Percentiles rank a stretch among this genome's conserved stretches.
Conservation (phyloP, 345 rosid species). For the Punica granatum region DNA sequence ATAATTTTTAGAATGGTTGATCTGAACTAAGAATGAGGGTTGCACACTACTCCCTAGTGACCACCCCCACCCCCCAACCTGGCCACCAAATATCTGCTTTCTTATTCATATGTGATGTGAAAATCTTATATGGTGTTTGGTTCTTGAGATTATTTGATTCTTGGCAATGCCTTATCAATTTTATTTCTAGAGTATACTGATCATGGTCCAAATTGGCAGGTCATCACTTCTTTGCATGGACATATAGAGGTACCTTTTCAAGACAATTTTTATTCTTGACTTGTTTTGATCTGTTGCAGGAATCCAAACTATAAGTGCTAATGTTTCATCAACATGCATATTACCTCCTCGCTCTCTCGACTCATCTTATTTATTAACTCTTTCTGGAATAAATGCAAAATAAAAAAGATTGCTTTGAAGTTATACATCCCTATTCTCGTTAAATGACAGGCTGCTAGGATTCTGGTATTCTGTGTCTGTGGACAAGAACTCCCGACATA, state of each 20-base stretch:
- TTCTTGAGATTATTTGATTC: neutral
- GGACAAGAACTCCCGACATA: neutral
- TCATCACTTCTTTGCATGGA: slow-evolving; percentile 17
- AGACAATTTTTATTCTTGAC: neutral
- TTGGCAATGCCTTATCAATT: neutral
- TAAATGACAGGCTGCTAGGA: neutral
- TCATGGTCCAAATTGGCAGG: slow-evolving; percentile 6
- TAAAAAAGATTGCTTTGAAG: neutral
- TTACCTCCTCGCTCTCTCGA: neutral
- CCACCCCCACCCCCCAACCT: too few species aligned
- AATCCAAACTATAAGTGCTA: neutral
- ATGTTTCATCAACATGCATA: neutral
- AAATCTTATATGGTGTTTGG: neutral
- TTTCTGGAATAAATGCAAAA: neutral
- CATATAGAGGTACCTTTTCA: slow-evolving; percentile 9
- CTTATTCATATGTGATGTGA: neutral
- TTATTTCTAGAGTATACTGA: neutral
- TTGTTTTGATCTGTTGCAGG: neutral
- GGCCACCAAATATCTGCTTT: too few species aligned
- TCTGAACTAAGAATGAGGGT: neutral
- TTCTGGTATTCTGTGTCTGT: neutral
- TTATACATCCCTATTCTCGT: neutral
- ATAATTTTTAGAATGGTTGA: neutral
- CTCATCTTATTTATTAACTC: neutral
- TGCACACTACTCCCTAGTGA: too few species aligned